Evolutionary conservation across 768 basidiomycete species (phyloP), one percentile per base, ranked within the genome.

Genomic region (Lepiota subincarnata): DNA sequence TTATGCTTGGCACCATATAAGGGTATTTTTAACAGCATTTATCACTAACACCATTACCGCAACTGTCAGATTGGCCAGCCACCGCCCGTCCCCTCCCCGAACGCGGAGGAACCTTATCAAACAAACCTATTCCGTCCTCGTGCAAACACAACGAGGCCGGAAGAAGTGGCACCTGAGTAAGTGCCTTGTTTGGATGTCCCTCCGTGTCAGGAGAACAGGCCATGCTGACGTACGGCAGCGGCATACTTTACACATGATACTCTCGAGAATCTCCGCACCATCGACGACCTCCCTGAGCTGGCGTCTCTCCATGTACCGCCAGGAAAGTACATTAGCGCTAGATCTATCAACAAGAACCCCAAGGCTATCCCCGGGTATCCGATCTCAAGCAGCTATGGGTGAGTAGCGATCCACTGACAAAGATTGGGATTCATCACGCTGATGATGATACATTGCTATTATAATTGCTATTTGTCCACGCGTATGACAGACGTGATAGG

Each of bases 131-230:
- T 89, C 87, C 6, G 87, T 87, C 24, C 87, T 77, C 59, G 84
- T 89, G 35, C 77, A 85, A n/a, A 84, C 81, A 2, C 60, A 76
- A 16, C 68, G 73, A 51, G 87, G 86, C n/a, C 78, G 79, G 53
- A 76, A 84, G 57, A 91, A 91, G 60, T 90, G 88, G 88, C 88
- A 91, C 60, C 74, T 91, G 28, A 89, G 88, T 89, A 65, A 48
- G 84, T 64, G 37, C 54, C 41, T 57, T 59, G 19, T 46, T 14
- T 45, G 20, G 35, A 48, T n/a, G 41, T 34, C 20, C 24, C 11
- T 11, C 28, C n/a, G 18, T 20, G 34, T 18, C n/a, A 48, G 16
- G 31, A 13, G 36, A 18, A 19, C n/a, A 16, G 28, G 36, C 6
- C 6, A n/a, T 48, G 20, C 42, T 48, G 31, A 45, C 13, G 38